Evolutionary conservation across 2,329 filamentous ascomycete species (phyloP), one percentile per base, ranked within the genome.

Genomic region (Polychaeton citri): DNA sequence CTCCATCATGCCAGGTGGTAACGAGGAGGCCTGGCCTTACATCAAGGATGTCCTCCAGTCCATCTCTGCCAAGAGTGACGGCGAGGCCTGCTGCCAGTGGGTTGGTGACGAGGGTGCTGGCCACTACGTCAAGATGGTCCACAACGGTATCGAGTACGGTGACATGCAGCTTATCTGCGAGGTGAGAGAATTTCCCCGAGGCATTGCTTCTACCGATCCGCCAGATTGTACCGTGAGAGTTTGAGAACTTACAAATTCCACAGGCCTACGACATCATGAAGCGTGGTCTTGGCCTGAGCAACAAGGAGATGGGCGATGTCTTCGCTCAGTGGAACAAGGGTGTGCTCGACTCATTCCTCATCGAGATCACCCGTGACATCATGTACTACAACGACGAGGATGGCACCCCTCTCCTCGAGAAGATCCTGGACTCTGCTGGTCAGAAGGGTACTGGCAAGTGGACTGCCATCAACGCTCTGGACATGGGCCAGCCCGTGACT

Each of bases 101-200:
- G 90, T 98, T 55, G 90, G 90, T 71, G 90, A 96, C 68, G 86
- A 96, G 66, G 90, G 90, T 77, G 84, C 90, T 68, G 90, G 90
- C 55, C 90, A 98, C 79, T 98, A 95, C 74, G 88, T 98, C 73
- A 98, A 98, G 83, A 98, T 98, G 90, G 90, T 98, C 46, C 90
- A 98, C 81, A 98, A 98, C 70, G 90, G 90, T 76, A 98, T 98
- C 56, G 90, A 98, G 72, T 98, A 98, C 64, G 90, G 90, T 78
- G 90, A 98, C 71, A 98, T 98, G 90, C 90, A 98, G 74, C 76
- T 98, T 58, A 98, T 98, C 63, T 92, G 81, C 68, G 90, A 98
- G 79, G 88, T 94, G 68, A 54, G 75, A 36, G 7, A 2, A 37
- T 15, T 20, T 24, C 17, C 19, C 4, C 3, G 18, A 32, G 12